Percentiles rank a stretch among this genome's conserved stretches.
Evolutionary conservation across 495 filamentous ascomycete species (phyloP).

Genomic region (Pseudoneurospora amorphoporcata): DNA sequence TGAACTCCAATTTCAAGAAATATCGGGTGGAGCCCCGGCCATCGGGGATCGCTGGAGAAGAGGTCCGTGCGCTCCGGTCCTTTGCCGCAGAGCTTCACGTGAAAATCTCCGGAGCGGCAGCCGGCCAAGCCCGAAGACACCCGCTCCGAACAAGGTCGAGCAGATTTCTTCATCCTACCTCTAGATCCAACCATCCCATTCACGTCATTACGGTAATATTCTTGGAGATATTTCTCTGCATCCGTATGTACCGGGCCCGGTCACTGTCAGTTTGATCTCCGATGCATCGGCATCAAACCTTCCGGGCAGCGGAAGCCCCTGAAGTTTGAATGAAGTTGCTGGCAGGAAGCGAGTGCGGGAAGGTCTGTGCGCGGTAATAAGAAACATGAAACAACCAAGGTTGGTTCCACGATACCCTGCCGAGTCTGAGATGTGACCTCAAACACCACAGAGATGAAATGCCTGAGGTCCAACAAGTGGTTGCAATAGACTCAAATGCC

Average conservation of each 20-base stretch:
- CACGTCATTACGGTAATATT: background rate
- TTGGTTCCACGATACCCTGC: background rate
- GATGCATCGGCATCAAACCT: background rate
- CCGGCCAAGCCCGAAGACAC: background rate
- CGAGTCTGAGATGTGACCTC: background rate
- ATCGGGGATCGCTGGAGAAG: background rate
- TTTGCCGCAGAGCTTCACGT: background rate
- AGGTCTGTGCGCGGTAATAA: slow-evolving; percentile 2
- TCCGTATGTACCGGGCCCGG: background rate
- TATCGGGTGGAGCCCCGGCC: background rate
- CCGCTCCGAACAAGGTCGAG: background rate
- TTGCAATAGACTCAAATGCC: background rate
- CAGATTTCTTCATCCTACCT: background rate
- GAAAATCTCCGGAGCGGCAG: background rate
- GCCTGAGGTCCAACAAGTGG: background rate
- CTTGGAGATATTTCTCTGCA: background rate
- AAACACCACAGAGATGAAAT: background rate
- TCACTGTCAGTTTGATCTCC: background rate
- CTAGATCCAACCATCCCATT: background rate
- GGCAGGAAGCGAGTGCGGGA: slow-evolving; percentile 2
- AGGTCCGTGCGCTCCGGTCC: background rate
- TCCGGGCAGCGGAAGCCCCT: background rate
- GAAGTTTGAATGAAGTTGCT: background rate
- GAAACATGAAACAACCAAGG: slow-evolving; percentile 9
- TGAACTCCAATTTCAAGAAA: background rate